Conservation (phyloP, 202 grass and related monocot species). For the Elaeis oleifera region DNA sequence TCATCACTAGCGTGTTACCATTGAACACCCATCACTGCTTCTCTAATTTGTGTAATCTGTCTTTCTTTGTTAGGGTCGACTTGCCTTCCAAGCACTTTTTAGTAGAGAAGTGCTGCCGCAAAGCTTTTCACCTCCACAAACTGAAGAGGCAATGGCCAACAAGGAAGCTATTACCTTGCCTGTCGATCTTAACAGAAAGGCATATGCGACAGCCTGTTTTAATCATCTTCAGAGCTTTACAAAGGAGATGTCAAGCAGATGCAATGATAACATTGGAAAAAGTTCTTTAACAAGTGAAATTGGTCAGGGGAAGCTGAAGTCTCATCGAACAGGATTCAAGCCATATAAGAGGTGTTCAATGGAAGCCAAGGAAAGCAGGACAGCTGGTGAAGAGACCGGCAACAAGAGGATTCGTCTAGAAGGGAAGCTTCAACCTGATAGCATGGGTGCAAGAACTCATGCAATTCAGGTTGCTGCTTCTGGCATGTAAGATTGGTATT, state of each 20-base stretch:
- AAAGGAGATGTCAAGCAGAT: not conserved
- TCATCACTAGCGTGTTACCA: conserved; percentile 14
- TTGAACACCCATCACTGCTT: conserved; percentile 31
- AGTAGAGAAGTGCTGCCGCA: conserved; percentile 70
- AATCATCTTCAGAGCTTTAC: not conserved
- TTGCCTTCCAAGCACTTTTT: conserved; percentile 70
- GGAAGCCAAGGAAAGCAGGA: conserved; percentile 76
- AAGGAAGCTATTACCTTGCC: conserved; percentile 15
- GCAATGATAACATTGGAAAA: not conserved
- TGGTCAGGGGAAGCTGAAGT: conserved; percentile 53
- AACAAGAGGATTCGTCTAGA: conserved; percentile 85
- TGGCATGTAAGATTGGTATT: no score
- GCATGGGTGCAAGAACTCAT: not conserved
- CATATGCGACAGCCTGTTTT: not conserved
- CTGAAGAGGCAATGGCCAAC: conserved; percentile 12
- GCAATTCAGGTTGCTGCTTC: not conserved
- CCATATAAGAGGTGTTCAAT: conserved; percentile 93
- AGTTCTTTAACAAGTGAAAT: conserved; percentile 34
- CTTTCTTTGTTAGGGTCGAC: conserved; percentile 53
- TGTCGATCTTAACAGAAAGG: conserved; percentile 54
- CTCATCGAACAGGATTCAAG: conserved; percentile 71
- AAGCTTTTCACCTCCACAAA: conserved; percentile 53
- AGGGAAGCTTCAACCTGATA: conserved; percentile 46
- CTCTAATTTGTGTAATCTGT: conserved; percentile 53
- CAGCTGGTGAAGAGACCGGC: conserved; percentile 41